These are phyloP conservation scores for Cubamyces lactineus DNA, from an alignment of 768 basidiomycete species.

Conservation along the genomic window DNA sequence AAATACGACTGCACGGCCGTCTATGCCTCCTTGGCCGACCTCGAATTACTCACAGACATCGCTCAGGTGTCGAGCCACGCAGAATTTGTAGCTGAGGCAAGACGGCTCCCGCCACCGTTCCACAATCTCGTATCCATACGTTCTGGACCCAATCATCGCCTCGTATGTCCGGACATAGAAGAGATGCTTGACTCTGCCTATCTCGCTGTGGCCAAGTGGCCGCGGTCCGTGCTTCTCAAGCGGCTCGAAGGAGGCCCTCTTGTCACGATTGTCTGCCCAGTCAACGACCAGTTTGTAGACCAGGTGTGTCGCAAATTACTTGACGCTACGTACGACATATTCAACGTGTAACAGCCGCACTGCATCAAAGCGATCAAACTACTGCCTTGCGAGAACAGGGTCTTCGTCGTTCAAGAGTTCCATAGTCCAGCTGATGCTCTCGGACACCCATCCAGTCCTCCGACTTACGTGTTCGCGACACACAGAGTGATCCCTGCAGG, in stretches of 20 bases:
- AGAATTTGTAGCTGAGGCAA: constrained; percentile 42
- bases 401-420: constrained; percentile 32
- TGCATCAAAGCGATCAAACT: constrained; percentile 26
- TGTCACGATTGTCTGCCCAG: constrained; percentile 43
- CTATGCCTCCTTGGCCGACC: constrained; percentile 43
- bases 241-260: constrained; percentile 41
- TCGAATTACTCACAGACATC: constrained; percentile 51
- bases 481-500: constrained; percentile 22
- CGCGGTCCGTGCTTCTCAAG: constrained; percentile 47
- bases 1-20: constrained; percentile 50
- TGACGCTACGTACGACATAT: neutral
- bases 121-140: constrained; percentile 42
- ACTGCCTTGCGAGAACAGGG: constrained; percentile 22
- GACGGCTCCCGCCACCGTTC: constrained; percentile 44
- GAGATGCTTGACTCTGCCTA: constrained; percentile 47
- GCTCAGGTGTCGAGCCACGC: constrained; percentile 41
- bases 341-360: constrained; percentile 6
- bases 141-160: constrained; percentile 36
- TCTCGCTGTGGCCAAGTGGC: constrained; percentile 46
- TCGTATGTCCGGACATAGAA: constrained; percentile 46
- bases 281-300: neutral
- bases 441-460: neutral
- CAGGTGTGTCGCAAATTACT: neutral
- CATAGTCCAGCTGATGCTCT: neutral
- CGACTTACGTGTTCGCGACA: constrained; percentile 21